Conservation (phyloP, 2,329 filamentous ascomycete genomes). For the Colletotrichum sp. region DNA sequence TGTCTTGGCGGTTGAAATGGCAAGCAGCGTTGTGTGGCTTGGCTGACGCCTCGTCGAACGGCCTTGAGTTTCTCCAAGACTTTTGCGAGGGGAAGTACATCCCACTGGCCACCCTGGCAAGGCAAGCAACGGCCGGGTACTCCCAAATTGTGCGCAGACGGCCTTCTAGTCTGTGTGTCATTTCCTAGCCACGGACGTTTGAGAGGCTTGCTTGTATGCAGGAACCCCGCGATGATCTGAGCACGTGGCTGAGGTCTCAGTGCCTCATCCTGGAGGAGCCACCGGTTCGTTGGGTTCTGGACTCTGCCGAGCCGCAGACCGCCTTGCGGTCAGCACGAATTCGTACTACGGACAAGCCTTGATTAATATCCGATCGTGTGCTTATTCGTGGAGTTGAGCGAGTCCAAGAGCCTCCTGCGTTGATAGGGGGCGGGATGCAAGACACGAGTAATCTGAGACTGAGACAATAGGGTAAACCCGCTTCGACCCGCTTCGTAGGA, state of each 20-base stretch:
- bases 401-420: background rate
- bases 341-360: background rate
- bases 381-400: background rate
- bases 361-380: background rate
- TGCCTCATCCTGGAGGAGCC: background rate
- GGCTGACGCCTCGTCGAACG: constrained; percentile 13
- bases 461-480: background rate
- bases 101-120: background rate
- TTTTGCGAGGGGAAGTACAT: background rate
- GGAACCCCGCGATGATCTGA: background rate
- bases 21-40: background rate
- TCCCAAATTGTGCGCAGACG: background rate
- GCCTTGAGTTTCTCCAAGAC: constrained; percentile 5
- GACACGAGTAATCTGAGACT: background rate
- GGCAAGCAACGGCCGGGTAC: background rate
- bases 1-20: background rate
- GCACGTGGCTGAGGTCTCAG: background rate
- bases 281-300: background rate
- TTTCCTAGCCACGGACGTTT: background rate
- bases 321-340: background rate
- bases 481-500: background rate
- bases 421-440: background rate
- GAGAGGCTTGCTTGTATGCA: background rate
- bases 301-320: background rate
- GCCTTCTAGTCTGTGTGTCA: background rate